Base-by-base conservation (phyloP, 1,139 yeast species). In the Suhomyces choctaworum region DNA sequence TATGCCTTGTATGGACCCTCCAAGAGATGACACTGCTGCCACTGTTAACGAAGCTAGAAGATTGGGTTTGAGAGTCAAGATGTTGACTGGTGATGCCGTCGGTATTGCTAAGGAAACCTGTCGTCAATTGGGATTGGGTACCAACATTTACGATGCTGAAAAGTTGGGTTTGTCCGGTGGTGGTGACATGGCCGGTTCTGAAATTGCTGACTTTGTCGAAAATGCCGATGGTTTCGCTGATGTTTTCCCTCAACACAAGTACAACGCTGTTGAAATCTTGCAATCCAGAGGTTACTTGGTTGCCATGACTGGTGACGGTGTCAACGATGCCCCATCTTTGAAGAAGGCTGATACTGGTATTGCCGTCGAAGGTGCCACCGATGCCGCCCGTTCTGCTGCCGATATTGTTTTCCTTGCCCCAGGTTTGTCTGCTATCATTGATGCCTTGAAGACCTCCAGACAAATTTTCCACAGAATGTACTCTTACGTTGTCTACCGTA, bases 251-350 rank as follows among this genome's bases (percentile, higher is more conserved):
- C 95, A 87, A 76, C 95, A 87, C 75, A 87, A 87, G 73, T 87
- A 84, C 74, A 85, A 83, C 58, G 95, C 89, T 52, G 95, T 86
- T 68, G 94, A 84, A 71, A 83, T 84, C 57, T 77, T 85, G 66
- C 94, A 85, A 75, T 77, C 82, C 62, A 80, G 95, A 78, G 95
- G 95, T 72, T 85, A 84, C 81, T 80, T 87, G 72, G 95, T 86
- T 75, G 96, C 95, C 69, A 87, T 87, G 95, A 87, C 96, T 77
- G 96, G 96, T 83, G 96, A 87, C 67, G 96, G 96, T 82, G 95
- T 87, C 65, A 87, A 87, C 73, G 96, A 87, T 73, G 95, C 96
- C 58, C 96, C 96, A 64, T 87, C 95, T 52, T 80, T 87, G 73
- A 87, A 87, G 84, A 86, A 86, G 76, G 95, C 96, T 67, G 95